A percentile compares a stretch with the other conserved stretches of the same genome.
phyloP scores from a whole-genome alignment of 2,329 filamentous ascomycete genomes.

The Penicillium sp. region DNA sequence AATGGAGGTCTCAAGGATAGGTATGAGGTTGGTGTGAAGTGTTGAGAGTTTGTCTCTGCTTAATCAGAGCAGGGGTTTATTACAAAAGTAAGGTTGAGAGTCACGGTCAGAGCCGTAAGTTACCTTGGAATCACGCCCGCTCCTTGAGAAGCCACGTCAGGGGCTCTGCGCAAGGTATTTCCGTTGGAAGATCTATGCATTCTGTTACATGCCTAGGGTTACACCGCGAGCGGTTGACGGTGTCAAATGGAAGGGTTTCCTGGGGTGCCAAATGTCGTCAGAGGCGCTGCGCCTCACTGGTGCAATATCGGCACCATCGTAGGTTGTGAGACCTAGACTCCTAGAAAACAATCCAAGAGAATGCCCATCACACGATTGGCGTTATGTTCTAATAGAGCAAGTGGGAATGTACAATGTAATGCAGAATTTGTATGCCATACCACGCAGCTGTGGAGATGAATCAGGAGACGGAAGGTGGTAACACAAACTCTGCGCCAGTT shows the following conservation, averaged over 20 bases:
- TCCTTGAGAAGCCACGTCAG: not conserved
- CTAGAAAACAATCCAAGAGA: not conserved
- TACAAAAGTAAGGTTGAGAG: too few relatives aligned
- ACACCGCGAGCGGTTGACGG: not conserved
- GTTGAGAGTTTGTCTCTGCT: not conserved
- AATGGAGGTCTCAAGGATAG: not conserved
- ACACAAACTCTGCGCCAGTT: slow-evolving; percentile 15
- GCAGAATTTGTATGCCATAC: not conserved
- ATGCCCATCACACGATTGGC: not conserved
- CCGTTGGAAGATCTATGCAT: not conserved
- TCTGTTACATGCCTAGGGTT: not conserved
- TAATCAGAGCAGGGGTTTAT: too few relatives aligned
- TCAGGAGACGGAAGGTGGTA: slow-evolving; percentile 3
- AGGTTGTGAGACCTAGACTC: not conserved
- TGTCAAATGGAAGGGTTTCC: not conserved
- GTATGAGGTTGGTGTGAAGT: not conserved
- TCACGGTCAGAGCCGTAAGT: too few relatives aligned
- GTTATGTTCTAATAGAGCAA: not conserved
- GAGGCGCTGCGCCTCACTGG: not conserved
- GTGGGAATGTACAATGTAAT: not conserved
- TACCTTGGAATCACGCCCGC: not conserved
- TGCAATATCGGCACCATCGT: not conserved
- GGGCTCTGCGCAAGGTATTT: not conserved
- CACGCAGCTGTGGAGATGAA: not conserved
- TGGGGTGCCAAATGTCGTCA: not conserved